Evolutionary conservation across 495 filamentous ascomycete genomes (phyloP).

Genomic region (Aspergillus leporis): DNA sequence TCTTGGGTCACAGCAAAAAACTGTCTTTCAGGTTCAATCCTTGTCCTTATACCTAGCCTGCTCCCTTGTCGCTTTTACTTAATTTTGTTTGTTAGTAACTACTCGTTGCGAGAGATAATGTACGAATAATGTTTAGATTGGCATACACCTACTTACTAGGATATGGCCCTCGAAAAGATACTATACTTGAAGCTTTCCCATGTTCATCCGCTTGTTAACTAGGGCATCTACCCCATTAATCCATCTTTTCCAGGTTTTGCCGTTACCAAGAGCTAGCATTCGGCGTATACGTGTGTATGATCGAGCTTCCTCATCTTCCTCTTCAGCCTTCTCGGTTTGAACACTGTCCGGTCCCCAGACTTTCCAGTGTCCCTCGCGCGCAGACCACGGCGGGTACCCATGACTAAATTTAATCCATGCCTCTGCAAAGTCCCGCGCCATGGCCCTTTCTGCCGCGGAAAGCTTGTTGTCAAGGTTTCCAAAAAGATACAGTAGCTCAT

Average conservation of each 20-base stretch:
- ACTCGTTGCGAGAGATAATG: too few species aligned
- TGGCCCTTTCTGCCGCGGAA: constrained; percentile 19
- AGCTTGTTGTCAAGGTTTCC: constrained; percentile 28
- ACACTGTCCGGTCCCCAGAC: constrained; percentile 26
- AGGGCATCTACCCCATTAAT: constrained; percentile 26
- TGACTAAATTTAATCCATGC: constrained; percentile 33
- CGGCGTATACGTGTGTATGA: constrained; percentile 26
- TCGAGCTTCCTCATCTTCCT: constrained; percentile 23
- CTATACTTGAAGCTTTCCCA: constrained; percentile 9
- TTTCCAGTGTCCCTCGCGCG: constrained; percentile 21
- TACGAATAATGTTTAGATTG: too few species aligned
- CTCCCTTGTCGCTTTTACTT: too few species aligned
- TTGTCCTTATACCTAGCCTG: too few species aligned
- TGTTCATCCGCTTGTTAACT: constrained; percentile 28
- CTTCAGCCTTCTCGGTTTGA: constrained; percentile 22
- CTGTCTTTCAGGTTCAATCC: too few species aligned
- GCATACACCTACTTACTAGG: too few species aligned
- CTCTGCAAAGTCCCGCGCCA: constrained; percentile 26
- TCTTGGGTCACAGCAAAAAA: too few species aligned
- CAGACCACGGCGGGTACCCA: constrained; percentile 24
- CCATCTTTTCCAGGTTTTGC: constrained; percentile 25
- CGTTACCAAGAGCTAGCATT: constrained; percentile 23
- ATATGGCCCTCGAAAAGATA: too few species aligned
- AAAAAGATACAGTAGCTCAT: constrained; percentile 34
- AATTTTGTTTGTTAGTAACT: too few species aligned